Evolutionary conservation across 768 basidiomycete genomes (phyloP).

Genomic region (Tylopilus sp.): DNA sequence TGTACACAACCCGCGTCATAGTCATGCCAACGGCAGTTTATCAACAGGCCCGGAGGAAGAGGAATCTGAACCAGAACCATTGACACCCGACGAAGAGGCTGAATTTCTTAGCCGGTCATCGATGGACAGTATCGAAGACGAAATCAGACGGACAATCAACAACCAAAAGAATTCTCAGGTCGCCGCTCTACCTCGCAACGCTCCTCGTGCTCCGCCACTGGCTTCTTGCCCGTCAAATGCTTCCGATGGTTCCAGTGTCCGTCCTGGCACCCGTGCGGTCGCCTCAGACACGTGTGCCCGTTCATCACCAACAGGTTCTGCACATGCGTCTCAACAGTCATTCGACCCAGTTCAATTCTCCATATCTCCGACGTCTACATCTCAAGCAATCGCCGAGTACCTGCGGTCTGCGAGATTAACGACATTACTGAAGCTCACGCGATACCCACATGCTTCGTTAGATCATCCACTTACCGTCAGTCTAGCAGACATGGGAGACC

Average conservation of each 20-base stretch:
- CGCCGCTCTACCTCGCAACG: slow-evolving; percentile 39
- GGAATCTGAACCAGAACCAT: slow-evolving; percentile 48
- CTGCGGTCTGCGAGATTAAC: slow-evolving; percentile 85
- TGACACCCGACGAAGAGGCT: slow-evolving; percentile 53
- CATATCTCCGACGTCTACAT: slow-evolving; percentile 51
- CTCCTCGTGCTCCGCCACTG: slow-evolving; percentile 35
- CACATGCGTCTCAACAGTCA: slow-evolving; percentile 21
- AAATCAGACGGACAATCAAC: slow-evolving; percentile 68
- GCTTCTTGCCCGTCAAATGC: slow-evolving; percentile 40
- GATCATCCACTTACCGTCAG: slow-evolving; percentile 80
- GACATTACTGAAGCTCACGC: slow-evolving; percentile 72
- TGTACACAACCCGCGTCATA: slow-evolving; percentile 45
- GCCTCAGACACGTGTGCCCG: slow-evolving; percentile 55
- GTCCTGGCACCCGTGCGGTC: slow-evolving; percentile 14
- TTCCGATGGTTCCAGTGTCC: slow-evolving; percentile 55
- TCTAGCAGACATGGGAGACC: slow-evolving; percentile 87
- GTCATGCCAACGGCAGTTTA: slow-evolving; percentile 45
- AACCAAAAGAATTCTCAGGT: slow-evolving; percentile 42
- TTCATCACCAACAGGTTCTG: slow-evolving; percentile 39
- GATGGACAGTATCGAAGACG: slow-evolving; percentile 83
- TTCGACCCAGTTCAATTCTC: slow-evolving; percentile 29
- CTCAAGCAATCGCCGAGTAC: slow-evolving; percentile 81
- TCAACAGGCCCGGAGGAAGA: slow-evolving; percentile 46
- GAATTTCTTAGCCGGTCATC: slow-evolving; percentile 78
- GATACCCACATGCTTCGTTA: slow-evolving; percentile 74